Evolutionary conservation across 1,284 basidiomycete species (phyloP), one percentile per base, ranked within the genome.

Genomic region (Crucibulum cyathiforme): DNA sequence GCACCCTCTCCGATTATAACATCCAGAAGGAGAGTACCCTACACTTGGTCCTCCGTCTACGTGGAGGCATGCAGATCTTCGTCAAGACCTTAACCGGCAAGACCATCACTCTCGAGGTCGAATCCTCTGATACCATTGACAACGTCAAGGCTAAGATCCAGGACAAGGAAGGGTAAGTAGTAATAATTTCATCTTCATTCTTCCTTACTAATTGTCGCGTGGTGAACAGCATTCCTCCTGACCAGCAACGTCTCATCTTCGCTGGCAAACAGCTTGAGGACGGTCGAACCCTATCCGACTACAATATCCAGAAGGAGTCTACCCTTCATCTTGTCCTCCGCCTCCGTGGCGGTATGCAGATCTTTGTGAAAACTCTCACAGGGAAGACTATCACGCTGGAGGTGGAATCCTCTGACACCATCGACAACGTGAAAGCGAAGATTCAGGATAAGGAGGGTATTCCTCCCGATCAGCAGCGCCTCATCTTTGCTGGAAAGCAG

Each of bases 71-170:
- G 90, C 90, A 92, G 78, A 92, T 92, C 73, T 92, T 92, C 79
- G 90, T 93, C 67, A 93, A 92, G 79, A 89, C 85, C 74, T 86
- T 95, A 65, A 94, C 93, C 66, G 93, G 93, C 67, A 95, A 94
- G 85, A 94, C 92, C 46, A 94, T 95, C 82, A 94, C 93, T 69
- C 86, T 94, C 62, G 93, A 94, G 82, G 92, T 24, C 24, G 24
- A 24, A 24, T 24, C 24, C 24, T 24, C 24, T 24, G 24, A 24
- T 4, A 24, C 24, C 24, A 24, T 24, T 24, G 24, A 24, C 24
- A 24, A 24, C 24, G 24, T 24, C 24, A 24, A 24, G 24, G 85
- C 89, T 64, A 93, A 93, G 85, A 93, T 93, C 60, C 90, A 93
- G 75, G 91, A 93, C 77, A 92, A 93, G 79, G 91, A 93, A 69